Percentiles rank a stretch among this genome's conserved stretches.
Evolutionary conservation across 441 rosid genomes (phyloP).

Genomic region (Syzygium malaccense): DNA sequence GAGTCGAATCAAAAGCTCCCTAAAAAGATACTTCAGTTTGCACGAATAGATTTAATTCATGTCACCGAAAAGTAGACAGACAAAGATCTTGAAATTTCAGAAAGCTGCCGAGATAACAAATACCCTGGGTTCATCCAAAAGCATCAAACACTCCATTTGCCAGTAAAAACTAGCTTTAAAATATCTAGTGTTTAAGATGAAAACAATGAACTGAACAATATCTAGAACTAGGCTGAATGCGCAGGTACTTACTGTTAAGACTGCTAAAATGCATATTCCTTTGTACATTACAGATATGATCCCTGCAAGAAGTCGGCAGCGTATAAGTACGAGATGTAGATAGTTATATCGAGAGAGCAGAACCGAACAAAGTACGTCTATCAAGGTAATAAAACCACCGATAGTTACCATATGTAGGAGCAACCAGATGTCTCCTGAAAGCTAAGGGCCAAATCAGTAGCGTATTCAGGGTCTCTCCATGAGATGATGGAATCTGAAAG

Average conservation of each 20-base stretch:
- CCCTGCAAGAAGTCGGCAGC: conserved; percentile 45
- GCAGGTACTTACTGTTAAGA: conserved; percentile 64
- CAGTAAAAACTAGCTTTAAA: neutral
- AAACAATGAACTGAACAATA: neutral
- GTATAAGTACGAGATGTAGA: conserved; percentile 5
- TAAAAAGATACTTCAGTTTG: neutral
- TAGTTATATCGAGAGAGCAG: neutral
- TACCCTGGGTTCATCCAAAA: neutral
- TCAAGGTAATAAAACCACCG: conserved; percentile 3
- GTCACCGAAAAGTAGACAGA: neutral
- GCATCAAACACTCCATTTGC: neutral
- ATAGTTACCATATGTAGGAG: conserved; percentile 80
- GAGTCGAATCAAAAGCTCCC: neutral
- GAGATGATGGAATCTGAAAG: conserved; percentile 90
- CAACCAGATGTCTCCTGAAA: conserved; percentile 97
- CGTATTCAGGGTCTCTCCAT: conserved; percentile 93
- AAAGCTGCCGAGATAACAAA: neutral
- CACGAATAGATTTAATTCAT: neutral
- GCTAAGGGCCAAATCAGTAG: conserved; percentile 94
- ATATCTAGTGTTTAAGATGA: neutral
- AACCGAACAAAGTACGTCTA: neutral
- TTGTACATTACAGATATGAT: conserved; percentile 76
- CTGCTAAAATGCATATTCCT: conserved; percentile 78
- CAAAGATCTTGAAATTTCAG: neutral
- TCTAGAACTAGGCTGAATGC: neutral